Conservation (phyloP, 2,329 filamentous ascomycete genomes). For the Monilinia fructigena region DNA sequence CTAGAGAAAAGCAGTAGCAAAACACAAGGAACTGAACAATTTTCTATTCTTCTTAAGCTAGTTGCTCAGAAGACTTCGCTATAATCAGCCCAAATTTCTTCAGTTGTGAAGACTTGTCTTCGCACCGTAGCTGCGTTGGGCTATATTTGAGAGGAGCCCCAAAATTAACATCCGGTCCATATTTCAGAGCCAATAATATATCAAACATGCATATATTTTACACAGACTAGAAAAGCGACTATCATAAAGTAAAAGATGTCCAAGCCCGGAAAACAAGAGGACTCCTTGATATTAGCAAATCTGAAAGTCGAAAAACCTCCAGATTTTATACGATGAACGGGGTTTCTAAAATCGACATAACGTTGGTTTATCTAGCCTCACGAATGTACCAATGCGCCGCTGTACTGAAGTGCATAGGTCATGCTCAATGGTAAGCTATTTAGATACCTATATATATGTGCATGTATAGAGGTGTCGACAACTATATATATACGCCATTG, state of each 20-base stretch:
- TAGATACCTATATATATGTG: not conserved
- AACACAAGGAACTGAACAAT: conserved; percentile 17
- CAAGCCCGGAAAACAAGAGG: not conserved
- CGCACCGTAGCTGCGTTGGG: conserved; percentile 6
- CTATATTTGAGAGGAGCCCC: conserved; percentile 23
- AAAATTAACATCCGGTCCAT: conserved; percentile 23
- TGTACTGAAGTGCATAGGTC: not conserved
- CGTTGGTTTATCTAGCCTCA: not conserved
- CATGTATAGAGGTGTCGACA: not conserved
- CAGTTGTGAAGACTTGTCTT: not conserved
- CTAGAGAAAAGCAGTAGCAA: conserved; percentile 3
- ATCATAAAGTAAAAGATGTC: not conserved
- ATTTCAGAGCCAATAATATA: not conserved
- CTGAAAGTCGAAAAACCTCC: too few relatives aligned
- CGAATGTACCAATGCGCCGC: not conserved
- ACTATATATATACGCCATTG: not conserved
- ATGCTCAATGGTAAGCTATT: not conserved
- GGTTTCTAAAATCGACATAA: not conserved
- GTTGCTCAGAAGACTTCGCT: too few relatives aligned
- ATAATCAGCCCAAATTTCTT: too few relatives aligned
- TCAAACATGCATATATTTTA: not conserved
- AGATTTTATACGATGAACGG: not conserved
- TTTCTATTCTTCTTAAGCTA: not conserved
- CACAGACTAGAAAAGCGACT: not conserved
- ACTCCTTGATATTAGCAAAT: not conserved